phyloP scores from a whole-genome alignment of 495 filamentous ascomycete species.

The Penicillium antarcticum region DNA sequence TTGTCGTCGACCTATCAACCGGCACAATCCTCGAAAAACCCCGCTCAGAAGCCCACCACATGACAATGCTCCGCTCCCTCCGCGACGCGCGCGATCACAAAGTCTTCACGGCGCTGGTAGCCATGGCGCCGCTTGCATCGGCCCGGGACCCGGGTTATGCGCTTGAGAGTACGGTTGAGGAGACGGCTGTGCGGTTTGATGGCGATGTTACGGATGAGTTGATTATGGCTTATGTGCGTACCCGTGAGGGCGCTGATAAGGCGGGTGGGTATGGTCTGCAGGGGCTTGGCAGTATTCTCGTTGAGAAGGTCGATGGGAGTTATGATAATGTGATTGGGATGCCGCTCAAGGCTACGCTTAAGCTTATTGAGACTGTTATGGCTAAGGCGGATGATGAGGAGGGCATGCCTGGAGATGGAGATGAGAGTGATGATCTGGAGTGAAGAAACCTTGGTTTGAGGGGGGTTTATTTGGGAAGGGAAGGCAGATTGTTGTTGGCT shows the following conservation, averaged over 20 bases:
- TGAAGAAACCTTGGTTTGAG: neutral
- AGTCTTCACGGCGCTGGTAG: constrained; percentile 78
- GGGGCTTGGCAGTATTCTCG: constrained; percentile 76
- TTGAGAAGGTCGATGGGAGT: constrained; percentile 84
- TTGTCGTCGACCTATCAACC: constrained; percentile 62
- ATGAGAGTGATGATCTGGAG: constrained; percentile 29
- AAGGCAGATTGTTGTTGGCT: neutral
- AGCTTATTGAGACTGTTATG: constrained; percentile 81
- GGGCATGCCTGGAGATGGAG: constrained; percentile 23
- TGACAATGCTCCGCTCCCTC: constrained; percentile 75
- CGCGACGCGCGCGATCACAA: constrained; percentile 72
- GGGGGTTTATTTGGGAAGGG: neutral
- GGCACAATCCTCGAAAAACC: constrained; percentile 91
- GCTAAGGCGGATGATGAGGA: constrained; percentile 54
- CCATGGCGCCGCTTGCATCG: constrained; percentile 74
- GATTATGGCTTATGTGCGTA: constrained; percentile 81
- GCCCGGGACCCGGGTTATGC: constrained; percentile 80
- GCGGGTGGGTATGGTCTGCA: constrained; percentile 95
- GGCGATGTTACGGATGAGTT: constrained; percentile 72
- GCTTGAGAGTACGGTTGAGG: constrained; percentile 76
- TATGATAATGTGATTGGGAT: constrained; percentile 97
- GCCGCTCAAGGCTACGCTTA: constrained; percentile 75
- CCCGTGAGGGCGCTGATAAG: constrained; percentile 92
- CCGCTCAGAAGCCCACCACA: constrained; percentile 70
- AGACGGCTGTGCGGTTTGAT: constrained; percentile 82